Evolutionary conservation across 306 rosid species (phyloP).

Genomic region (Inga leiocalycina): DNA sequence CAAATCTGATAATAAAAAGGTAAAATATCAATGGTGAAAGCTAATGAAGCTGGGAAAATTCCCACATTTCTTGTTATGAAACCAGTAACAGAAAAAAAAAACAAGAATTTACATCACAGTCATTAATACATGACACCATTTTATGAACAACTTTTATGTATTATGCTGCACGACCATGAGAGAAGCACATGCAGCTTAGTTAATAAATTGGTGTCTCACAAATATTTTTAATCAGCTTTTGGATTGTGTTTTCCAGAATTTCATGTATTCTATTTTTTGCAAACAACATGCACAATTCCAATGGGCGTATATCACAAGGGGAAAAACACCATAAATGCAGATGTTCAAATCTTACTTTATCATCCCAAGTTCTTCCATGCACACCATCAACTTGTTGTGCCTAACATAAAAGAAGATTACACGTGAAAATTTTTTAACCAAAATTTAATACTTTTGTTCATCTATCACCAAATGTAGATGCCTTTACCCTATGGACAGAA

Average conservation of each 20-base stretch:
- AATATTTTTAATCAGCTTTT: constrained; percentile 4
- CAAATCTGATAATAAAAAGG: neutral
- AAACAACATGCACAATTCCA: neutral
- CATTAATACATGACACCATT: neutral
- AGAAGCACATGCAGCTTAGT: constrained; percentile 7
- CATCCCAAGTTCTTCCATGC: constrained; percentile 79
- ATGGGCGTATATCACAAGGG: constrained; percentile 12
- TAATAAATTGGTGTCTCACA: neutral
- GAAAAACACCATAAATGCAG: constrained; percentile 22
- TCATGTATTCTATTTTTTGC: constrained; percentile 20
- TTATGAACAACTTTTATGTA: neutral
- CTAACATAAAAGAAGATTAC: constrained; percentile 51
- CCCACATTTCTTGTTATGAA: neutral
- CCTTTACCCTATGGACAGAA: constrained; percentile 87
- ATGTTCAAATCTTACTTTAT: constrained; percentile 58
- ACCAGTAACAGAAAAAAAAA: neutral
- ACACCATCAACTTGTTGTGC: constrained; percentile 74
- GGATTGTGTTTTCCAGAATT: neutral
- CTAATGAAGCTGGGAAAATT: neutral
- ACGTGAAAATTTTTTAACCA: constrained; percentile 7
- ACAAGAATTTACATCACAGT: constrained; percentile 1
- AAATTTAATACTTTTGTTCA: constrained; percentile 37
- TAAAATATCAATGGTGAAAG: constrained; percentile 12
- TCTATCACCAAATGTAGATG: constrained; percentile 27
- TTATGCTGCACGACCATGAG: neutral